These are phyloP conservation scores for Globisporangium cederbergense DNA, from an alignment of 352 stramenopile species.

Conservation along the genomic window DNA sequence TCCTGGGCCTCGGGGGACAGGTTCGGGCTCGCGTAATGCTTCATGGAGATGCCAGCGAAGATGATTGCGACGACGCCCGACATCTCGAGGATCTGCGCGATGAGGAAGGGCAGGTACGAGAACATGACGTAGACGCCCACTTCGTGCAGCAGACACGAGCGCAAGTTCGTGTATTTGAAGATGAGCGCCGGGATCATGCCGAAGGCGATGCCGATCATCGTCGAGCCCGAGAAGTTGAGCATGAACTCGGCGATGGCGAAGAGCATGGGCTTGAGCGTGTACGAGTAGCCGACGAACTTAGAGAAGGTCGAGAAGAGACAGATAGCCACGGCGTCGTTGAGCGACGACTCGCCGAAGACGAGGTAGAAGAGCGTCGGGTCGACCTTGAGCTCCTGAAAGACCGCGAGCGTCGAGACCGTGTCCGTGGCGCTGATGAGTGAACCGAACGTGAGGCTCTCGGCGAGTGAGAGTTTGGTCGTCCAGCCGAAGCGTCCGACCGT, in stretches of 20 bases:
- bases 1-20: conserved; percentile 74
- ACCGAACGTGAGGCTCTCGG: conserved; percentile 90
- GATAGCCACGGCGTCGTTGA: conserved; percentile 94
- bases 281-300: conserved; percentile 89
- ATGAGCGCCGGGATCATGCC: conserved; percentile 82
- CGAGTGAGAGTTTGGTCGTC: conserved; percentile 77
- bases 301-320: conserved; percentile 92
- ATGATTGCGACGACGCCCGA: conserved; percentile 93
- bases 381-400: conserved; percentile 89
- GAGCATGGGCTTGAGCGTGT: conserved; percentile 72
- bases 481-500: conserved; percentile 54
- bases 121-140: conserved; percentile 88
- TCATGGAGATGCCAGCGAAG: conserved; percentile 91
- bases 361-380: conserved; percentile 94
- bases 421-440: conserved; percentile 93
- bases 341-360: conserved; percentile 93
- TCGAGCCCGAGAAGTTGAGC: conserved; percentile 87
- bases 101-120: conserved; percentile 76
- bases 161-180: conserved; percentile 91
- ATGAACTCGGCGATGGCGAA: conserved; percentile 88
- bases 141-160: conserved; percentile 84
- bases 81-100: conserved; percentile 72
- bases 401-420: conserved; percentile 89
- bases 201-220: conserved; percentile 83
- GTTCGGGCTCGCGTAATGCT: conserved; percentile 89